Evolutionary conservation across 768 basidiomycete species (phyloP).

Genomic region (Guyanaporus albipodus): DNA sequence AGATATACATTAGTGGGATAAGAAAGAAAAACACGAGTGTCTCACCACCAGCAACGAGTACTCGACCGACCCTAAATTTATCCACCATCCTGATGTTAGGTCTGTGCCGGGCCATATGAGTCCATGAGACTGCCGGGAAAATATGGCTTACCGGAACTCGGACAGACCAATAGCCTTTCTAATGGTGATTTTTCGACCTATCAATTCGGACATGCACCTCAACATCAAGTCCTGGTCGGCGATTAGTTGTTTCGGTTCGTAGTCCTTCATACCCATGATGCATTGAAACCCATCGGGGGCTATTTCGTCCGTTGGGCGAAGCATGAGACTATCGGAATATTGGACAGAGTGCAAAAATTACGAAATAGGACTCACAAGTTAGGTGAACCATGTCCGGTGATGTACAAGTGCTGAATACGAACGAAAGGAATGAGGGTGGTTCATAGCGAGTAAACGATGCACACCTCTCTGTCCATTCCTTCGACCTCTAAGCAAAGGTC

Average conservation of each 20-base stretch:
- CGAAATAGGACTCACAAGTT: constrained; percentile 3
- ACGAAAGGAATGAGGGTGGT: background rate
- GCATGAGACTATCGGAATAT: background rate
- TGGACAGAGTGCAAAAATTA: background rate
- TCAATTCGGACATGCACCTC: constrained; percentile 27
- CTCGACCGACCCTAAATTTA: constrained; percentile 39
- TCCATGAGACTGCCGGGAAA: background rate
- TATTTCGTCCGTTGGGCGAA: constrained; percentile 18
- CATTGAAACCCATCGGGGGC: constrained; percentile 21
- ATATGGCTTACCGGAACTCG: constrained; percentile 27
- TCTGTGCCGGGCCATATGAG: constrained; percentile 20
- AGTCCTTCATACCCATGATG: constrained; percentile 3
- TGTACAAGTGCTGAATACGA: constrained; percentile 21
- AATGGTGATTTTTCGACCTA: constrained; percentile 31
- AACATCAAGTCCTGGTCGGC: constrained; percentile 28
- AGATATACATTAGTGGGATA: background rate
- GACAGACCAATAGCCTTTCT: constrained; percentile 25
- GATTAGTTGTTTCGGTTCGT: constrained; percentile 16
- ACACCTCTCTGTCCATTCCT: constrained; percentile 28
- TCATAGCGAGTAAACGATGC: background rate
- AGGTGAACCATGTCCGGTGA: constrained; percentile 6
- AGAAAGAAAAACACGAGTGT: background rate
- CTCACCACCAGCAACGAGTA: constrained; percentile 45
- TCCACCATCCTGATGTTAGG: constrained; percentile 49
- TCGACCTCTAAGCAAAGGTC: constrained; percentile 35